Percentiles rank a stretch among this genome's conserved stretches.
These are phyloP conservation scores for Colletotrichum gigasporum DNA, from an alignment of 2,329 filamentous ascomycete genomes.

Conservation along the genomic window DNA sequence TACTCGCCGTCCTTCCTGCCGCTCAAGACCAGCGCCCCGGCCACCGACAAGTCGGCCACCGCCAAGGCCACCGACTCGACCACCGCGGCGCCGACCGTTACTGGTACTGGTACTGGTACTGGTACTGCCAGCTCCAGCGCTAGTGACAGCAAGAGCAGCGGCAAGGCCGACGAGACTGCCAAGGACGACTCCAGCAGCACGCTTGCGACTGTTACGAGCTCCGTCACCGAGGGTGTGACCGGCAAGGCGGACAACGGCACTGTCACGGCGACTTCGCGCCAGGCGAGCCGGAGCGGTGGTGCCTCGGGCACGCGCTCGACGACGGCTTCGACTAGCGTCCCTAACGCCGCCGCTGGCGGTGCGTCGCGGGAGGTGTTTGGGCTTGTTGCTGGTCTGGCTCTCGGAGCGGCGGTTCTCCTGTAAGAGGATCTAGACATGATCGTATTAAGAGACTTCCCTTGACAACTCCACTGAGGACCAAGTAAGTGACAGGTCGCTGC, in stretches of 20 bases:
- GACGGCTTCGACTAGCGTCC: not conserved
- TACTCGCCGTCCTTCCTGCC: slow-evolving; percentile 62
- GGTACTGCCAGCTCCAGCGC: no score
- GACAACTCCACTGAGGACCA: not conserved
- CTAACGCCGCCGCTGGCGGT: not conserved
- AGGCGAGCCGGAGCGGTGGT: not conserved
- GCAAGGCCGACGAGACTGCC: not conserved
- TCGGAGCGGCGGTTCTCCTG: slow-evolving; percentile 10
- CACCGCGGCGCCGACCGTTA: no score
- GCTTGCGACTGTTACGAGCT: not conserved
- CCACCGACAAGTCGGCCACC: not conserved
- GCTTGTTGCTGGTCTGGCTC: not conserved
- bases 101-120: no score
- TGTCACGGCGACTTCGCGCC: not conserved
- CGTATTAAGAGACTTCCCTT: not conserved
- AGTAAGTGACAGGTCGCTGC: not conserved
- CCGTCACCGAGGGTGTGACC: not conserved
- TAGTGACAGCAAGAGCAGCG: not conserved
- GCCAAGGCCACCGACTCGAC: not conserved
- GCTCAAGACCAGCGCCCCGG: slow-evolving; percentile 35
- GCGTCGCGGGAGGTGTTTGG: slow-evolving; percentile 2
- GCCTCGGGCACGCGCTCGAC: not conserved
- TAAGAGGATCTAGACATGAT: not conserved
- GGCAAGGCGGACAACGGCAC: not conserved
- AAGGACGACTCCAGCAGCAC: not conserved